Evolutionary conservation across 345 rosid genomes (phyloP), one percentile per base, ranked within the genome.

Genomic region (Brassica rapa): DNA sequence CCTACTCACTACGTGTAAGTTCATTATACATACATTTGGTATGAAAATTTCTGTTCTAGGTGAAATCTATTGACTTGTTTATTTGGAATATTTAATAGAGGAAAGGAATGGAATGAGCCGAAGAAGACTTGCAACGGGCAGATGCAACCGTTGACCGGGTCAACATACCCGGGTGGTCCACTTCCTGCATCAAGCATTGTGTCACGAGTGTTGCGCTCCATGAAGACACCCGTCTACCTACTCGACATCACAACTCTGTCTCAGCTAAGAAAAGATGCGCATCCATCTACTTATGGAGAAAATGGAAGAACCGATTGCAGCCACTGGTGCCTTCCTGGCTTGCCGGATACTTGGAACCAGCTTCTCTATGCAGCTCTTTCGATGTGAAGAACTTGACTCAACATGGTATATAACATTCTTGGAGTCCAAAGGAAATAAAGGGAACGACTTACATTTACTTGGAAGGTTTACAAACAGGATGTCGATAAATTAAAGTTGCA

Each of bases 301-400:
- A 78, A 82, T 72, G 82, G 86, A 0, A 87, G 94, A 70, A 86
- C 70, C 0, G 98, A 94, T 61, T 94, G 98, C 82, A 94, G 98
- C 81, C 98, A 94, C 29, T 94, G 98, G 96, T 90, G 97, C 84
- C 94, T 94, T 68, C 97, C 98, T 21, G 96, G 98, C 41, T 75
- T 94, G 83, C 98, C 98, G 0, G 98, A 94, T 84, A 89, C 92
- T 21, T 94, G 98, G 98, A 94, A 92, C 83, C 97, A 94, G 71
- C 98, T 94, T 72, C 83, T 94, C 15, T 90, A 90, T 78, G 96
- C 93, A 55, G 92, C 95, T 79, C 88, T 92, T 6, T 61, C 82
- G 4, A 85, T 77, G 86, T 89, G 85, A 91, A 68, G 19, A 33
- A 73, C 12, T 33, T 79, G 32, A 67, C 70, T 73, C n/a, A 8